These are phyloP conservation scores for Cryphonectria nitschkei DNA, from an alignment of 2,329 filamentous ascomycete genomes.

Conservation along the genomic window DNA sequence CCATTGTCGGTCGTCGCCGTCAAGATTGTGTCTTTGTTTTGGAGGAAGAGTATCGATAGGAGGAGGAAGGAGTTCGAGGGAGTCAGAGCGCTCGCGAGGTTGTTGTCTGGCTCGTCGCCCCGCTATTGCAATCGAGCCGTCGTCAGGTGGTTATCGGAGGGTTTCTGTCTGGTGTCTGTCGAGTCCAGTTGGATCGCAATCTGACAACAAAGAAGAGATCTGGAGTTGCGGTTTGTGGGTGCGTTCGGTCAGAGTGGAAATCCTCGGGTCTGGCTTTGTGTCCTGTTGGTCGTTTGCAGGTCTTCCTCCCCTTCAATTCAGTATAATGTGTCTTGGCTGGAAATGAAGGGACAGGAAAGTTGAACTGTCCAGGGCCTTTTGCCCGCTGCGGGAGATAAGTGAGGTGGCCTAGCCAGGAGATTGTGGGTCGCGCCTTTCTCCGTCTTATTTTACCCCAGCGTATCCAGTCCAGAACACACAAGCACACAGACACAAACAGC, in stretches of 20 bases:
- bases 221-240: not conserved
- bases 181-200: not conserved
- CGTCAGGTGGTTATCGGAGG: not conserved
- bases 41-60: not conserved
- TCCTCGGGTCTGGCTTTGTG: not conserved
- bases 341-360: slow-evolving; percentile 22
- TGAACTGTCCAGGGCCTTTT: slow-evolving; percentile 21
- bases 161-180: not conserved
- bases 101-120: slow-evolving; percentile 7
- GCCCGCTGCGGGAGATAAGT: slow-evolving; percentile 24
- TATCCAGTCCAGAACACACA: not conserved
- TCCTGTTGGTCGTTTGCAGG: not conserved
- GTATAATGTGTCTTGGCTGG: not conserved
- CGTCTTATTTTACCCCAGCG: slow-evolving; percentile 29
- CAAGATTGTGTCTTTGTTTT: not conserved
- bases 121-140: slow-evolving; percentile 4
- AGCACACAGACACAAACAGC: too few relatives aligned
- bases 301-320: not conserved
- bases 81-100: not conserved
- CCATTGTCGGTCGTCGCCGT: slow-evolving; percentile 26
- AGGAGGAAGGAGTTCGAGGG: not conserved
- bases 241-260: not conserved
- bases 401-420: slow-evolving; percentile 29
- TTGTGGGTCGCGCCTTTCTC: slow-evolving; percentile 27
- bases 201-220: not conserved